Conservation (phyloP, 352 stramenopile genomes). For the Phytophthora hybrid region DNA sequence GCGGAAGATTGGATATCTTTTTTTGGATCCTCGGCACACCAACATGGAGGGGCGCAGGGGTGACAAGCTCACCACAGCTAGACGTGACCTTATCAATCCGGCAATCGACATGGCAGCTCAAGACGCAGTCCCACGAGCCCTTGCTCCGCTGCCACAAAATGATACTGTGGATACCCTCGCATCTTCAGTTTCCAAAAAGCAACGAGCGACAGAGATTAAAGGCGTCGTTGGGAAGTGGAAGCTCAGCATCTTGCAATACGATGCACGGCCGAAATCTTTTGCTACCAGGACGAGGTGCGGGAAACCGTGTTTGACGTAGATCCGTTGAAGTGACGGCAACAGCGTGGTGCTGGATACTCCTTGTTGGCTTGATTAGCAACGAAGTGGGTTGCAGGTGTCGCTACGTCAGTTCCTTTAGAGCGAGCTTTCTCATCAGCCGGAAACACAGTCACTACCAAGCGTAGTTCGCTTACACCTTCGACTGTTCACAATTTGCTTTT, state of each 20-base stretch:
- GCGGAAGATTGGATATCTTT: no score
- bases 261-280: background rate
- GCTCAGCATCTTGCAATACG: background rate
- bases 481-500: background rate
- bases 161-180: background rate
- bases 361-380: background rate
- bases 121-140: no score
- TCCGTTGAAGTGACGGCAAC: background rate
- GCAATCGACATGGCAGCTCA: background rate
- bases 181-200: background rate
- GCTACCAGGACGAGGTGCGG: background rate
- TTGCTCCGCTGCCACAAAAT: background rate
- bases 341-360: background rate
- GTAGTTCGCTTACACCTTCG: background rate
- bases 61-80: background rate
- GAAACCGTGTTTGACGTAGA: background rate
- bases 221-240: background rate
- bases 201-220: background rate
- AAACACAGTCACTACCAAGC: background rate
- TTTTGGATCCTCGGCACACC: background rate
- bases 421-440: background rate
- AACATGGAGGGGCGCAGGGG: background rate
- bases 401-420: background rate
- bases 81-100: background rate
- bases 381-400: background rate